phyloP scores from a whole-genome alignment of 495 filamentous ascomycete genomes.

The Neurospora hispaniola region DNA sequence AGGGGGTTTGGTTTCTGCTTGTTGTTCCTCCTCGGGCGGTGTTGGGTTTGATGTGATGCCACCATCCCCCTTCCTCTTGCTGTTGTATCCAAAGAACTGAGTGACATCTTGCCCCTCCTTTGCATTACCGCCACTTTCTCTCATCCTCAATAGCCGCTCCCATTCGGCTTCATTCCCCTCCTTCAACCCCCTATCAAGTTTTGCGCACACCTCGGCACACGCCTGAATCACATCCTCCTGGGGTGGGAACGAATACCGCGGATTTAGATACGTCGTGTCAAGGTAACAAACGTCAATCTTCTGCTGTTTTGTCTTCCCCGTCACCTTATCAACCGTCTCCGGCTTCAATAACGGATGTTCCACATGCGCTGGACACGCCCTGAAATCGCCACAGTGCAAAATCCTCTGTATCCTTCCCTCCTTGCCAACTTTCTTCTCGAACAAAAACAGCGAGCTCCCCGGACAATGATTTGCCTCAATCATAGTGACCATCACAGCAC shows the following conservation, averaged over 20 bases:
- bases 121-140: constrained; percentile 11
- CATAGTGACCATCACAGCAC: constrained; percentile 73
- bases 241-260: constrained; percentile 87
- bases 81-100: constrained; percentile 29
- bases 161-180: constrained; percentile 21
- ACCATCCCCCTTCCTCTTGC: constrained; percentile 7
- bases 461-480: constrained; percentile 97
- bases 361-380: constrained; percentile 80
- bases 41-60: constrained; percentile 1
- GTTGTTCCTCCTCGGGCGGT: not conserved
- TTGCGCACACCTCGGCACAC: constrained; percentile 83
- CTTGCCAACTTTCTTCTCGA: constrained; percentile 61
- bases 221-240: constrained; percentile 77
- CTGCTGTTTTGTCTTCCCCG: constrained; percentile 64
- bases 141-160: constrained; percentile 18
- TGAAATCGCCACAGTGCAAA: constrained; percentile 92
- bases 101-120: constrained; percentile 22
- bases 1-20: not conserved
- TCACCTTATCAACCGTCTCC: constrained; percentile 54
- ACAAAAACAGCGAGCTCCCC: constrained; percentile 86
- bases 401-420: constrained; percentile 58
- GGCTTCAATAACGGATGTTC: constrained; percentile 72
- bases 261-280: constrained; percentile 93
- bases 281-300: constrained; percentile 91
- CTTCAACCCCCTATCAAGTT: constrained; percentile 27